Evolutionary conservation across 257 asterid genomes (phyloP).

Genomic region (Nicotiana sylvestris): DNA sequence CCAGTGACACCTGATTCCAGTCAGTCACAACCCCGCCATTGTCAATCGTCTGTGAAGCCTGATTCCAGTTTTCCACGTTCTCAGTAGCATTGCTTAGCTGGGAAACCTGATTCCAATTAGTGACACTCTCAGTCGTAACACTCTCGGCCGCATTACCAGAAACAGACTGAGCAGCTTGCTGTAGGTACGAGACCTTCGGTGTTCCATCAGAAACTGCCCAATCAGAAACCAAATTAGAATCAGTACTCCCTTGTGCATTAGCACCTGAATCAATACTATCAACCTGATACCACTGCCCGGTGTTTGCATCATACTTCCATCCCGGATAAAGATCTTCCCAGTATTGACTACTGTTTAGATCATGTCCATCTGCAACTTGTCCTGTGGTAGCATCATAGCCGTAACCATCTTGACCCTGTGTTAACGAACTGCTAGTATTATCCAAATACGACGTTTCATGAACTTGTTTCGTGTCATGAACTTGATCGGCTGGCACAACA

Average conservation of each 20-base stretch:
- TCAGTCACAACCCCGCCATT: background rate
- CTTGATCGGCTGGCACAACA: constrained; percentile 27
- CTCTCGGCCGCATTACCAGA: constrained; percentile 45
- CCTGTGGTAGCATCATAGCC: constrained; percentile 38
- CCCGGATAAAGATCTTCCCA: constrained; percentile 93
- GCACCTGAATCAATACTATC: constrained; percentile 45
- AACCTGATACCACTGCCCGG: constrained; percentile 88
- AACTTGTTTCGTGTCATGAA: constrained; percentile 21
- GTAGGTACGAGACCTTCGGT: constrained; percentile 62
- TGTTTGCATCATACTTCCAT: constrained; percentile 66
- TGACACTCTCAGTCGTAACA: constrained; percentile 40
- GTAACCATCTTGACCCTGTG: constrained; percentile 34
- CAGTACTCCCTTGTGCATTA: constrained; percentile 28
- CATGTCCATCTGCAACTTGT: constrained; percentile 39
- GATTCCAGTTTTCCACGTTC: constrained; percentile 7
- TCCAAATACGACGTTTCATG: constrained; percentile 31
- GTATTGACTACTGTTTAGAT: constrained; percentile 51
- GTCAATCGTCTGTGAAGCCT: background rate
- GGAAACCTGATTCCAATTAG: constrained; percentile 47
- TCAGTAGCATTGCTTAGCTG: constrained; percentile 13
- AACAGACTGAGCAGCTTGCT: constrained; percentile 57
- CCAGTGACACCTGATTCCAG: constrained; percentile 19
- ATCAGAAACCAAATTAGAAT: constrained; percentile 22
- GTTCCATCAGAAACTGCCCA: constrained; percentile 39
- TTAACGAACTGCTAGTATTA: constrained; percentile 16